These are phyloP conservation scores for Aspergillus piperis DNA, from an alignment of 2,329 filamentous ascomycete species.

Conservation along the genomic window DNA sequence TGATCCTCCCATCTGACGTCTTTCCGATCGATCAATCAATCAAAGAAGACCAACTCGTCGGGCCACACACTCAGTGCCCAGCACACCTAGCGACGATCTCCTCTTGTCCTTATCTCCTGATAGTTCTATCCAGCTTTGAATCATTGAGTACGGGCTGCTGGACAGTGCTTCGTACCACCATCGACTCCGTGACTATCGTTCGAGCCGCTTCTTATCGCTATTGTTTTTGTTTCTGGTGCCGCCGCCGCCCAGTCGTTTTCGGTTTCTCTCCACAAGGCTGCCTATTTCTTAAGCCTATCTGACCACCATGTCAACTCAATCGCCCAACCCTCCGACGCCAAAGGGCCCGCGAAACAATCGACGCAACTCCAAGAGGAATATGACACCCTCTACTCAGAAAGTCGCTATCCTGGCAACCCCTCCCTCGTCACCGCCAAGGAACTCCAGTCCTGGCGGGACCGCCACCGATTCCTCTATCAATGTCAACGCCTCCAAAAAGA, in stretches of 20 bases:
- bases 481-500: constrained; percentile 37
- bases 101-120: constrained; percentile 10
- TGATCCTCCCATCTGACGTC: constrained; percentile 9
- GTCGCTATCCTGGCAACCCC: constrained; percentile 33
- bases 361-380: constrained; percentile 39
- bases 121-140: constrained; percentile 25
- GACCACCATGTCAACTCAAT: constrained; percentile 49
- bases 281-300: constrained; percentile 53
- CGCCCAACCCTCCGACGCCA: constrained; percentile 39
- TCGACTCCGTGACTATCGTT: constrained; percentile 19
- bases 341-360: constrained; percentile 42
- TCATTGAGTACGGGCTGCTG: constrained; percentile 36
- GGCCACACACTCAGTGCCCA: constrained; percentile 3
- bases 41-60: constrained; percentile 3
- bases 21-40: constrained; percentile 6
- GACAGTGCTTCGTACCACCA: constrained; percentile 31
- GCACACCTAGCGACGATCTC: neutral
- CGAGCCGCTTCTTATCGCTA: constrained; percentile 22
- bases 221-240: constrained; percentile 24
- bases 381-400: constrained; percentile 35
- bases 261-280: constrained; percentile 42
- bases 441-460: constrained; percentile 33
- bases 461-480: constrained; percentile 34
- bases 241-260: constrained; percentile 31
- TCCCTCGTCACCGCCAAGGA: constrained; percentile 40